phyloP scores from a whole-genome alignment of 257 asterid genomes.

The Galeopsis tetrahit region DNA sequence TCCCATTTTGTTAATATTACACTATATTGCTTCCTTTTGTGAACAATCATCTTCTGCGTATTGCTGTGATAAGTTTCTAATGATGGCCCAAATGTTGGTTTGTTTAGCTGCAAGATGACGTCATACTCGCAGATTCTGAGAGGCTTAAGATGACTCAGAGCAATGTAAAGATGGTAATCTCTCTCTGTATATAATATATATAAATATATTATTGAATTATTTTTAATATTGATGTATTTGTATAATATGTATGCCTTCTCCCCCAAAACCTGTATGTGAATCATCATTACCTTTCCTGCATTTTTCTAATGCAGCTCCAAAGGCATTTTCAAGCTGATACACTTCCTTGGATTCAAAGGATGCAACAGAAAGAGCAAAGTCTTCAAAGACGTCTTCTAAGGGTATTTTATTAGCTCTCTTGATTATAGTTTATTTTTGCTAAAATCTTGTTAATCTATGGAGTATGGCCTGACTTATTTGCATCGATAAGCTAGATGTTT shows the following conservation, averaged over 20 bases:
- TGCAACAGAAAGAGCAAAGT: constrained; percentile 93
- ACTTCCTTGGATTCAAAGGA: constrained; percentile 84
- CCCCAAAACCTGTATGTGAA: constrained; percentile 3
- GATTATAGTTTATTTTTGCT: constrained; percentile 18
- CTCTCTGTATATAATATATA: constrained; percentile 5
- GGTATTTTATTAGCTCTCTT: constrained; percentile 46
- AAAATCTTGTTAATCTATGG: neutral
- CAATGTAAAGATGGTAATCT: constrained; percentile 83
- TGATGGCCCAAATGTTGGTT: constrained; percentile 33
- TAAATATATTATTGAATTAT: neutral
- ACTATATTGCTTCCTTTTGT: constrained; percentile 28
- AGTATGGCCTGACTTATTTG: constrained; percentile 20
- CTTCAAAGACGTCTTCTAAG: constrained; percentile 92
- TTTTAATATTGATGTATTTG: neutral
- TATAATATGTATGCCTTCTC: neutral
- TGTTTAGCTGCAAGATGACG: constrained; percentile 93
- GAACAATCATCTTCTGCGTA: constrained; percentile 23
- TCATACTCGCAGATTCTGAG: constrained; percentile 87
- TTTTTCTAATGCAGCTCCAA: constrained; percentile 69
- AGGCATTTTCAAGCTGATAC: constrained; percentile 93
- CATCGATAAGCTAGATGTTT: neutral
- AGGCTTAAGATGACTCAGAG: constrained; percentile 82
- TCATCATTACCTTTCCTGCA: constrained; percentile 17
- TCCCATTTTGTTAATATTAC: neutral
- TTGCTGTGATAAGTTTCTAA: constrained; percentile 26